Conservation (phyloP, 2,329 filamentous ascomycete genomes). For the Sporothrix pseudoabietina region DNA sequence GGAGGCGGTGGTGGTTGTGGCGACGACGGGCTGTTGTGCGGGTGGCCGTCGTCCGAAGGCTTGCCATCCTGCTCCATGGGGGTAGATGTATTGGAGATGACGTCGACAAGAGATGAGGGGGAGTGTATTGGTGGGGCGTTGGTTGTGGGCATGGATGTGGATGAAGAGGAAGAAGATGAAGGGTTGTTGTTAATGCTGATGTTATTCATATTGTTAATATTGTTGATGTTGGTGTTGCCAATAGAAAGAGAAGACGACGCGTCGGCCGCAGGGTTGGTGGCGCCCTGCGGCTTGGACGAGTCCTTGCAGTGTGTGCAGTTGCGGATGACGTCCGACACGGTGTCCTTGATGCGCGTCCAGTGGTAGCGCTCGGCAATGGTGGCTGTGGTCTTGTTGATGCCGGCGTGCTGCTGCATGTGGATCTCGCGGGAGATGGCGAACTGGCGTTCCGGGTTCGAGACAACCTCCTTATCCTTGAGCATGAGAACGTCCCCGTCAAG, state of each 20-base stretch:
- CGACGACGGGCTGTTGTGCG: slow-evolving; percentile 46
- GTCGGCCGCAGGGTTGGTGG: neutral
- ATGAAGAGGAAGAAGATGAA: slow-evolving; percentile 10
- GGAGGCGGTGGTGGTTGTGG: slow-evolving; percentile 40
- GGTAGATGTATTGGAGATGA: slow-evolving; percentile 12
- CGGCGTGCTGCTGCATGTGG: slow-evolving; percentile 76
- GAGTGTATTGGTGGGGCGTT: slow-evolving; percentile 26
- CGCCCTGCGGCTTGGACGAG: slow-evolving; percentile 54
- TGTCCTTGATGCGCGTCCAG: slow-evolving; percentile 98
- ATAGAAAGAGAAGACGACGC: slow-evolving; percentile 28
- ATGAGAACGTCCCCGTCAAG: slow-evolving; percentile 78
- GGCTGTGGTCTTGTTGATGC: slow-evolving; percentile 97
- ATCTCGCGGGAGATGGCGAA: slow-evolving; percentile 82
- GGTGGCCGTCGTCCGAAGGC: slow-evolving; percentile 26
- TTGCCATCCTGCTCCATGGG: slow-evolving; percentile 33
- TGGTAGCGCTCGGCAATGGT: slow-evolving; percentile 92
- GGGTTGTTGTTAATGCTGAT: slow-evolving; percentile 1
- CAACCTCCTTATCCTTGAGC: slow-evolving; percentile 97
- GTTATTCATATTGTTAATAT: slow-evolving; percentile 5
- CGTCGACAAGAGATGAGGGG: slow-evolving; percentile 10
- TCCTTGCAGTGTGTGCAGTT: slow-evolving; percentile 92
- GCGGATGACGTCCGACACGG: slow-evolving; percentile 89
- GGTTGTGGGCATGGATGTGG: slow-evolving; percentile 22
- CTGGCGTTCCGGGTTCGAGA: slow-evolving; percentile 84
- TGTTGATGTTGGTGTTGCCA: neutral